Percentiles rank a stretch among this genome's conserved stretches.
phyloP scores from a whole-genome alignment of 148 eudicot species.

The Camellia lanceoleosa region DNA sequence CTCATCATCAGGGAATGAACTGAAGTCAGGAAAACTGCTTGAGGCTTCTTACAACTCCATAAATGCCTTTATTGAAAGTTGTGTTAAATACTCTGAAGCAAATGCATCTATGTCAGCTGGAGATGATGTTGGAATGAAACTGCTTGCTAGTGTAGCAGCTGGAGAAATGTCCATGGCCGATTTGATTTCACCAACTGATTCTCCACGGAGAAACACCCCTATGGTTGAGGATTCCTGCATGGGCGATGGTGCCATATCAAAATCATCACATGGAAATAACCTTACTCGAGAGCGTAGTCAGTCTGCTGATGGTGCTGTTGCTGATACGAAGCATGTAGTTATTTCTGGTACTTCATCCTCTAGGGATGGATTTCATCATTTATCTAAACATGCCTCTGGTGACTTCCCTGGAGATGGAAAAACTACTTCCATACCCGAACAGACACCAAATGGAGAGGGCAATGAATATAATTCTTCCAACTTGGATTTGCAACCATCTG shows the following conservation, averaged over 20 bases:
- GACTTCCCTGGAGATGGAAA: slow-evolving; percentile 14
- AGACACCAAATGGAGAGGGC: slow-evolving; percentile 1
- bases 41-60: slow-evolving; percentile 76
- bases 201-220: slow-evolving; percentile 42
- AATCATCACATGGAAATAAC: slow-evolving; percentile 17
- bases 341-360: slow-evolving; percentile 19
- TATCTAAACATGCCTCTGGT: slow-evolving; percentile 2
- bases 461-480: slow-evolving; percentile 14
- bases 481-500: slow-evolving; percentile 27
- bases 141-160: slow-evolving; percentile 95
- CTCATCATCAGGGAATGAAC: slow-evolving; percentile 31
- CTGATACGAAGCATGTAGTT: slow-evolving; percentile 24
- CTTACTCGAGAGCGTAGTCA: slow-evolving; percentile 20
- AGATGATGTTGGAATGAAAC: slow-evolving; percentile 87
- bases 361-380: slow-evolving; percentile 18
- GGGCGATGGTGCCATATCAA: slow-evolving; percentile 26
- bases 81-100: slow-evolving; percentile 69
- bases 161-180: slow-evolving; percentile 62
- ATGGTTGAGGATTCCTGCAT: slow-evolving; percentile 25
- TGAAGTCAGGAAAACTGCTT: slow-evolving; percentile 38
- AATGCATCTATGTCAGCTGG: slow-evolving; percentile 47
- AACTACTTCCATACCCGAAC: slow-evolving; percentile 14
- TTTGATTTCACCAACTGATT: slow-evolving; percentile 45
- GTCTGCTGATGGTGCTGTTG: slow-evolving; percentile 21
- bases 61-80: slow-evolving; percentile 84